phyloP scores from a whole-genome alignment of 2,329 filamentous ascomycete species.

The Colletotrichum sp. region DNA sequence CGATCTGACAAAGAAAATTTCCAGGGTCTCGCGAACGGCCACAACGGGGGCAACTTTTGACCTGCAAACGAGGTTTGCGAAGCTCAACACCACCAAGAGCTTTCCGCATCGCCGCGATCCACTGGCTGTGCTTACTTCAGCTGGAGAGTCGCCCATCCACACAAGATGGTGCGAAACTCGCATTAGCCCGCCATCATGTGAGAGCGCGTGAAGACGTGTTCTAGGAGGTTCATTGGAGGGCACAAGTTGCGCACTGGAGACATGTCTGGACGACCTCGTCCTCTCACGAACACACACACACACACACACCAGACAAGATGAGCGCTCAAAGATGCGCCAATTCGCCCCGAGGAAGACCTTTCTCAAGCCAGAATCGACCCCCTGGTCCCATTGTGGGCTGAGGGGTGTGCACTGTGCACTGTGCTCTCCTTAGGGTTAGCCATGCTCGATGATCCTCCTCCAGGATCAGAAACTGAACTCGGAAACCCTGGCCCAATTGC shows the following conservation, averaged over 20 bases:
- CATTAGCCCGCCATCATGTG: conserved; percentile 22
- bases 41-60: background rate
- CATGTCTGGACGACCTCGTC: background rate
- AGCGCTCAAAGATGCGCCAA: background rate
- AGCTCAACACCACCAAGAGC: background rate
- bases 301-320: background rate
- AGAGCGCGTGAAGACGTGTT: conserved; percentile 12
- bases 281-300: background rate
- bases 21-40: conserved; percentile 3
- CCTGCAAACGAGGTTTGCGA: background rate
- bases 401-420: conserved; percentile 6
- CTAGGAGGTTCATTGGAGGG: conserved; percentile 2
- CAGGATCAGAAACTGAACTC: conserved; percentile 18
- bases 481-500: conserved; percentile 14
- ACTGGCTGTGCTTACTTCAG: conserved; percentile 4
- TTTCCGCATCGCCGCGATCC: background rate
- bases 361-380: background rate
- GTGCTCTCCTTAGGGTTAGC: conserved; percentile 8
- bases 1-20: conserved; percentile 3
- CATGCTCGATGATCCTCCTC: conserved; percentile 16
- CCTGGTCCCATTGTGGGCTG: background rate
- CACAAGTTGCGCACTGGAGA: background rate
- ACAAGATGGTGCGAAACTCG: conserved; percentile 8
- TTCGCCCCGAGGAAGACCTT: background rate
- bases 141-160: conserved; percentile 14